phyloP scores from a whole-genome alignment of 441 rosid genomes.

The Croton laevigatus region DNA sequence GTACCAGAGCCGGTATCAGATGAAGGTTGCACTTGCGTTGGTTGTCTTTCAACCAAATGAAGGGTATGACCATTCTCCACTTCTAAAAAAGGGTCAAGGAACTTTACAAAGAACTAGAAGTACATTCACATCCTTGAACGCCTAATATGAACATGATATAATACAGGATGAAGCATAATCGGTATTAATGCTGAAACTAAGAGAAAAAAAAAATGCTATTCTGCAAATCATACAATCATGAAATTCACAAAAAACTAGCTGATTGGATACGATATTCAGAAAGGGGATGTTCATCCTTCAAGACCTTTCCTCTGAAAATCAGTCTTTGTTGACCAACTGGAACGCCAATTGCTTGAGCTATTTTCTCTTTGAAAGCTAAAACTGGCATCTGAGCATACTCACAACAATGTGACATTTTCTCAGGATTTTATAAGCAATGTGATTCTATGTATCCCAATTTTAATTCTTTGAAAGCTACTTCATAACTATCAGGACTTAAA shows the following conservation, averaged over 20 bases:
- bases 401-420: not conserved
- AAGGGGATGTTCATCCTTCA: constrained; percentile 87
- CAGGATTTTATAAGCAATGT: not conserved
- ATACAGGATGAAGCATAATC: not conserved
- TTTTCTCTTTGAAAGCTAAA: constrained; percentile 78
- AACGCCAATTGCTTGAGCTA: constrained; percentile 65
- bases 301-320: constrained; percentile 89
- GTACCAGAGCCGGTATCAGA: constrained; percentile 54
- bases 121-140: not conserved
- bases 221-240: not conserved
- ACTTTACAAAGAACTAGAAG: constrained; percentile 7
- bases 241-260: constrained; percentile 2
- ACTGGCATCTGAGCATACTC: constrained; percentile 62
- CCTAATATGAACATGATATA: constrained; percentile 13
- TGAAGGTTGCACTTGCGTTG: constrained; percentile 52
- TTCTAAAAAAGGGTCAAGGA: constrained; percentile 62
- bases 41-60: constrained; percentile 89
- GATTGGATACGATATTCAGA: constrained; percentile 91
- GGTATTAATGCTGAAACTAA: not conserved
- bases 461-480: not conserved
- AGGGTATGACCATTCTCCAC: constrained; percentile 93
- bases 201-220: not conserved
- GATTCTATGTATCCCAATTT: not conserved
- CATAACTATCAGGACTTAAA: not conserved
- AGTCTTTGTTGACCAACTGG: constrained; percentile 89